phyloP scores from a whole-genome alignment of 495 filamentous ascomycete genomes.

The Aspergillus ostianus region DNA sequence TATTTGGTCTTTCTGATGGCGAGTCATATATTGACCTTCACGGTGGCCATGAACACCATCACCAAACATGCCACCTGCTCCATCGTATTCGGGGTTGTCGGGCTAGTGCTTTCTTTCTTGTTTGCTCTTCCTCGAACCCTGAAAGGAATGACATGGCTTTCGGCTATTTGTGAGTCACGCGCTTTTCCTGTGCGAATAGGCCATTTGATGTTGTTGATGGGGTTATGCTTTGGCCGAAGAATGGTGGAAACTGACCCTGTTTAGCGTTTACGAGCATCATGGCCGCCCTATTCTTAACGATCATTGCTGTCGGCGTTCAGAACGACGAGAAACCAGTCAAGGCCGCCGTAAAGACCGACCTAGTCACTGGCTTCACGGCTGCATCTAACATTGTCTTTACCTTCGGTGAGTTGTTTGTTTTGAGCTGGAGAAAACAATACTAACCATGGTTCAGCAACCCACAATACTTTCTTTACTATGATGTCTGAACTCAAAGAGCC shows the following conservation, averaged over 20 bases:
- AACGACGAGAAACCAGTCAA: constrained; percentile 14
- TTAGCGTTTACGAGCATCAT: constrained; percentile 59
- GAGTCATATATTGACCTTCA: constrained; percentile 67
- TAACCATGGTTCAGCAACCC: constrained; percentile 38
- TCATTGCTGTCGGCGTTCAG: constrained; percentile 55
- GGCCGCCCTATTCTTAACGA: constrained; percentile 61
- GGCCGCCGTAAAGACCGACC: constrained; percentile 6
- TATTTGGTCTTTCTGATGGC: constrained; percentile 68
- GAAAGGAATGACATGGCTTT: constrained; percentile 50
- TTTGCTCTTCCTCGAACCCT: constrained; percentile 61
- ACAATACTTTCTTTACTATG: constrained; percentile 65
- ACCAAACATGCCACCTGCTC: constrained; percentile 60
- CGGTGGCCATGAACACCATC: constrained; percentile 64
- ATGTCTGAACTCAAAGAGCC: constrained; percentile 67
- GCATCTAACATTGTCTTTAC: constrained; percentile 39
- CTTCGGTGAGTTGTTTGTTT: constrained; percentile 18
- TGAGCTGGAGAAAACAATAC: not conserved
- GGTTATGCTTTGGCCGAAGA: no score
- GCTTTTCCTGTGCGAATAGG: not conserved
- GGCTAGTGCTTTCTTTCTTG: constrained; percentile 54
- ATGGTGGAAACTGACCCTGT: no score
- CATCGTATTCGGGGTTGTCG: constrained; percentile 59
- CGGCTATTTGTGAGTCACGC: constrained; percentile 47
- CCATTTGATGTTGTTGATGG: no score
- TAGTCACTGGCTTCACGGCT: constrained; percentile 24